Conservation (phyloP, 176 grass and related monocot species). For the Eragrostis nindensis region DNA sequence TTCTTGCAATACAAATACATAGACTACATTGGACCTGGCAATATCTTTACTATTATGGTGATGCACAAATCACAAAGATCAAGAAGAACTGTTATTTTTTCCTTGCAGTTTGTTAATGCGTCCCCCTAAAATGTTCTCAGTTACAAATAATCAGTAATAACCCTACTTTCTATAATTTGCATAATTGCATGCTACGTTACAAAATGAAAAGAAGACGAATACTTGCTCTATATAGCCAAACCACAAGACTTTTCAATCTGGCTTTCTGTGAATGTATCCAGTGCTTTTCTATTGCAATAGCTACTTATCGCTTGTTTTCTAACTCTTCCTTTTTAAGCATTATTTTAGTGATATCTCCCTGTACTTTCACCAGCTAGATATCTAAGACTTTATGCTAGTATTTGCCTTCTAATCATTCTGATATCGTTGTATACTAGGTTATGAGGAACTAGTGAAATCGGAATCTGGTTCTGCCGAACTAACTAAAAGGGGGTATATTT, state of each 20-base stretch:
- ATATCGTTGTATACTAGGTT: conserved; percentile 44
- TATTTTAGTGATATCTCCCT: conserved; percentile 23
- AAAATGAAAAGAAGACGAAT: conserved; percentile 7
- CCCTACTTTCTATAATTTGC: conserved; percentile 6
- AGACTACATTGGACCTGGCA: not conserved
- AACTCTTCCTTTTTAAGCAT: conserved; percentile 17
- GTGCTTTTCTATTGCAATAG: not conserved
- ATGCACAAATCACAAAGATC: conserved; percentile 14
- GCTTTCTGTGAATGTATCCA: conserved; percentile 9
- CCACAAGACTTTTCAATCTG: not conserved
- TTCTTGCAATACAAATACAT: not conserved
- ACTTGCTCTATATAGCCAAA: conserved; percentile 1
- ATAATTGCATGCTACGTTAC: conserved; percentile 22
- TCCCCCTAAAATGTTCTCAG: not conserved
- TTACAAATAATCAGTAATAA: conserved; percentile 1
- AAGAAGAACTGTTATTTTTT: conserved; percentile 3
- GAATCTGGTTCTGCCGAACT: conserved; percentile 62
- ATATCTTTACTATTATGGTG: not conserved
- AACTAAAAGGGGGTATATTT: conserved; percentile 72
- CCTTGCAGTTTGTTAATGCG: conserved; percentile 1
- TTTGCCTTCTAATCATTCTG: conserved; percentile 28
- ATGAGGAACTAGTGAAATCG: conserved; percentile 69
- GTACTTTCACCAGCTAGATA: conserved; percentile 27
- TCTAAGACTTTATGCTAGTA: conserved; percentile 12
- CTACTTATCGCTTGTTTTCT: conserved; percentile 6